phyloP scores from a whole-genome alignment of 2,329 filamentous ascomycete genomes.

The Diaporthe sp. region DNA sequence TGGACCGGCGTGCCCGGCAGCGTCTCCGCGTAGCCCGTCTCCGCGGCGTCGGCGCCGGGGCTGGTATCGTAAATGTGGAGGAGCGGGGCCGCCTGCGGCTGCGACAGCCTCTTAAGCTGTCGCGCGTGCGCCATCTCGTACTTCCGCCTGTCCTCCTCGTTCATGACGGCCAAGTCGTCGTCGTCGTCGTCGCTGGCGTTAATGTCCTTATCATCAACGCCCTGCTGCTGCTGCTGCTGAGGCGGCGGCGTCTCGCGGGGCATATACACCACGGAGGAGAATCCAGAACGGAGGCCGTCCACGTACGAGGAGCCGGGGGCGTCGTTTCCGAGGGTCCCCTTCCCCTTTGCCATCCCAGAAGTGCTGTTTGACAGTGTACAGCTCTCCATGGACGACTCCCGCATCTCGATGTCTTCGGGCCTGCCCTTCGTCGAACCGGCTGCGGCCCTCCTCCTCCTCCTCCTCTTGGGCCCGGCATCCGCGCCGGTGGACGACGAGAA shows the following conservation, averaged over 20 bases:
- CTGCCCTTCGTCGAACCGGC: conserved; percentile 48
- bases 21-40: conserved; percentile 38
- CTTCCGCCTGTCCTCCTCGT: conserved; percentile 80
- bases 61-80: conserved; percentile 17
- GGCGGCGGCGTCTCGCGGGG: conserved; percentile 73
- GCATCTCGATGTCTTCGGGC: conserved; percentile 50
- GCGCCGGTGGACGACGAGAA: conserved; percentile 50
- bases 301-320: conserved; percentile 7
- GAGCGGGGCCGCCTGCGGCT: background rate
- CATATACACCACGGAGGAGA: conserved; percentile 66
- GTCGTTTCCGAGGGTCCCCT: background rate
- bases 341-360: conserved; percentile 47
- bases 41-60: background rate
- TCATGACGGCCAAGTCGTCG: conserved; percentile 73
- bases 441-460: conserved; percentile 26
- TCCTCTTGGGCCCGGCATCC: background rate
- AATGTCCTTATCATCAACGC: background rate
- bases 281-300: conserved; percentile 17
- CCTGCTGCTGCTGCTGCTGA: conserved; percentile 56
- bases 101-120: conserved; percentile 52
- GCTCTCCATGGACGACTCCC: conserved; percentile 73
- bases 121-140: conserved; percentile 77
- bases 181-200: background rate
- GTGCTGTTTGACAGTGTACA: conserved; percentile 67
- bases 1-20: conserved; percentile 37